phyloP scores from a whole-genome alignment of 2,329 filamentous ascomycete genomes.

The Arthroderma sp. region DNA sequence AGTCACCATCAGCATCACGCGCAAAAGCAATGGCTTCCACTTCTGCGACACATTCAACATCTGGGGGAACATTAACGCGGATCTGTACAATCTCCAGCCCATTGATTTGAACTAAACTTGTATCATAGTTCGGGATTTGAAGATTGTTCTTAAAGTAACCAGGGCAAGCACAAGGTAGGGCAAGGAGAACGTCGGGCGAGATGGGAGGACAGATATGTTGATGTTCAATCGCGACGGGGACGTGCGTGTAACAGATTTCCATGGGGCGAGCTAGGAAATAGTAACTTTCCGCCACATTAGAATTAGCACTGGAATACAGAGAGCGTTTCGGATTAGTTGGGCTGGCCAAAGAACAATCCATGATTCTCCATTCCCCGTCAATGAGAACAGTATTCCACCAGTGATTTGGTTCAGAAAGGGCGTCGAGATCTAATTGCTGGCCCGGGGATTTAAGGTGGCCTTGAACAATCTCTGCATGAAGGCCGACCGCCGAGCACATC shows the following conservation, averaged over 20 bases:
- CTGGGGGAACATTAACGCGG: constrained; percentile 72
- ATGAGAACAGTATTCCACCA: constrained; percentile 95
- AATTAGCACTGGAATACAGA: constrained; percentile 60
- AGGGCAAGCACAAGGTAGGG: constrained; percentile 73
- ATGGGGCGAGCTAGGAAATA: constrained; percentile 86
- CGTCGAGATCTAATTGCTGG: constrained; percentile 65
- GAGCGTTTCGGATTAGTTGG: constrained; percentile 74
- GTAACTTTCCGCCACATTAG: constrained; percentile 65
- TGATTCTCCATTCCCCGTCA: constrained; percentile 89
- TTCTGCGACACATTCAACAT: constrained; percentile 85
- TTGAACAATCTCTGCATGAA: constrained; percentile 74
- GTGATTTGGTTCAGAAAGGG: constrained; percentile 79
- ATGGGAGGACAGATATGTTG: constrained; percentile 88
- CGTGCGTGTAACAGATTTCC: constrained; percentile 90
- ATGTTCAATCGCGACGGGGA: constrained; percentile 73
- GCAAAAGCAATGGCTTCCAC: constrained; percentile 74
- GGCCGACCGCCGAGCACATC: constrained; percentile 82
- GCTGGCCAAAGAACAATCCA: constrained; percentile 84
- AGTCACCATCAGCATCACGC: constrained; percentile 75
- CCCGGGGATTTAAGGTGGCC: constrained; percentile 87
- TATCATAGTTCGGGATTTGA: constrained; percentile 81
- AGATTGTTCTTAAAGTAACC: constrained; percentile 74
- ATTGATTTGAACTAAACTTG: constrained; percentile 70
- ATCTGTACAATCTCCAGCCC: constrained; percentile 88
- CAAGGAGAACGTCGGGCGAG: constrained; percentile 70